Evolutionary conservation across 768 basidiomycete genomes (phyloP).

Genomic region (Guyanaporus albipodus): DNA sequence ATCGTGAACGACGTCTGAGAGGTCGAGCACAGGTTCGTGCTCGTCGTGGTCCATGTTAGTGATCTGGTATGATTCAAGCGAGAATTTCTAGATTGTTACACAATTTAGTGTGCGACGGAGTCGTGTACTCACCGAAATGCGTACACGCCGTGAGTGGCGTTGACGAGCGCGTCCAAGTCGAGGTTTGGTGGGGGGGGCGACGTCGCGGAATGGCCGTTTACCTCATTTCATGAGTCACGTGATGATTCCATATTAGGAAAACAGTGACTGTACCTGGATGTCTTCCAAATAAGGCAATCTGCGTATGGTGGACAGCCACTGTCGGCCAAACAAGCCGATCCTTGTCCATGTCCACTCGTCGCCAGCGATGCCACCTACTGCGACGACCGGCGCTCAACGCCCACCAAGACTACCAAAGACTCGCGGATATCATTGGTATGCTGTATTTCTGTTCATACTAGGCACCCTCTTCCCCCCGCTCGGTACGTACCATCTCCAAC

Average conservation of each 20-base stretch:
- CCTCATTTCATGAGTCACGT: slow-evolving; percentile 30
- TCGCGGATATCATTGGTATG: slow-evolving; percentile 74
- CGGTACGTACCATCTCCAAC: slow-evolving; percentile 61
- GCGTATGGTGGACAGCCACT: neutral
- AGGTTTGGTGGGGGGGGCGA: slow-evolving; percentile 7
- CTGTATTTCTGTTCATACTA: slow-evolving; percentile 75
- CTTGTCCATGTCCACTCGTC: slow-evolving; percentile 4
- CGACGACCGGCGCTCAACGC: slow-evolving; percentile 44
- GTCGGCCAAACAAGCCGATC: neutral
- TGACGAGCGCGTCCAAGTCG: slow-evolving; percentile 22
- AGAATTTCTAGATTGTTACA: too few relatives aligned
- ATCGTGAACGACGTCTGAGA: slow-evolving; percentile 84
- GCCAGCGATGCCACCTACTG: slow-evolving; percentile 30
- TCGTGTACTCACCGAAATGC: slow-evolving; percentile 13
- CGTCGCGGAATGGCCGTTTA: too few relatives aligned
- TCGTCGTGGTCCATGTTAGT: slow-evolving; percentile 49
- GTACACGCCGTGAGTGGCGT: slow-evolving; percentile 18
- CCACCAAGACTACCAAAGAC: slow-evolving; percentile 54
- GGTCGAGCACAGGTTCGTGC: slow-evolving; percentile 58
- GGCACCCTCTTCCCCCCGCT: slow-evolving; percentile 92
- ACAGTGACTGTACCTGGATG: neutral
- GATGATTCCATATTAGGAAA: slow-evolving; percentile 16
- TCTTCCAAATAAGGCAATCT: slow-evolving; percentile 4
- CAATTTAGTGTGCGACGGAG: too few relatives aligned
- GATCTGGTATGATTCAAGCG: slow-evolving; percentile 3